Conservation (phyloP, 352 stramenopile genomes). For the Phytophthora palmivora region DNA sequence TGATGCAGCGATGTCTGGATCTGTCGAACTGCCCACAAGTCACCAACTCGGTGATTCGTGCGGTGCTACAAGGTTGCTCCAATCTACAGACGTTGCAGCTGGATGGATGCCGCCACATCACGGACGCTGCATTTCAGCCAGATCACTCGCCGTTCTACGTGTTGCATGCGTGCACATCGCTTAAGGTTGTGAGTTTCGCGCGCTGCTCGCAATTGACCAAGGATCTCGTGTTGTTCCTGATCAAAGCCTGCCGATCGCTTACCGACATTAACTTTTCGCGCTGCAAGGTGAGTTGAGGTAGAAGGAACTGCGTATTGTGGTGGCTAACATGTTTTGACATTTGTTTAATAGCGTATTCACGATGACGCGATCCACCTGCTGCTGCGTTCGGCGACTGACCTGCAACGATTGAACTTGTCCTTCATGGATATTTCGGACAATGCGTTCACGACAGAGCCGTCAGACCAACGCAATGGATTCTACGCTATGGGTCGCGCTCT, state of each 20-base stretch:
- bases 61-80: slow-evolving; percentile 80
- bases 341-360: slow-evolving; percentile 57
- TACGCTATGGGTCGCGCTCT: slow-evolving; percentile 59
- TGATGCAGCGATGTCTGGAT: slow-evolving; percentile 74
- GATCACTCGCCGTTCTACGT: slow-evolving; percentile 79
- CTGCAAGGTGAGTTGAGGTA: slow-evolving; percentile 62
- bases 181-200: slow-evolving; percentile 81
- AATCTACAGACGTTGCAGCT: slow-evolving; percentile 82
- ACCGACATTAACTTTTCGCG: slow-evolving; percentile 83
- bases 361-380: slow-evolving; percentile 78
- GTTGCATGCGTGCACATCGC: slow-evolving; percentile 74
- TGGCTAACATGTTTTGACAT: slow-evolving; percentile 17
- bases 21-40: slow-evolving; percentile 88
- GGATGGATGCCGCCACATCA: slow-evolving; percentile 88
- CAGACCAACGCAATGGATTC: slow-evolving; percentile 48
- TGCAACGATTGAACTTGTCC: slow-evolving; percentile 81
- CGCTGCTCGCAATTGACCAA: slow-evolving; percentile 85
- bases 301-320: not conserved
- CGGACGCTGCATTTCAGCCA: slow-evolving; percentile 86
- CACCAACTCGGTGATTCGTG: slow-evolving; percentile 85
- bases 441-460: slow-evolving; percentile 60
- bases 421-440: slow-evolving; percentile 86
- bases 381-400: slow-evolving; percentile 58
- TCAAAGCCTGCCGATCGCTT: slow-evolving; percentile 79
- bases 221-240: slow-evolving; percentile 78